Conservation (phyloP, 441 rosid genomes). For the Theobroma grandiflorum region DNA sequence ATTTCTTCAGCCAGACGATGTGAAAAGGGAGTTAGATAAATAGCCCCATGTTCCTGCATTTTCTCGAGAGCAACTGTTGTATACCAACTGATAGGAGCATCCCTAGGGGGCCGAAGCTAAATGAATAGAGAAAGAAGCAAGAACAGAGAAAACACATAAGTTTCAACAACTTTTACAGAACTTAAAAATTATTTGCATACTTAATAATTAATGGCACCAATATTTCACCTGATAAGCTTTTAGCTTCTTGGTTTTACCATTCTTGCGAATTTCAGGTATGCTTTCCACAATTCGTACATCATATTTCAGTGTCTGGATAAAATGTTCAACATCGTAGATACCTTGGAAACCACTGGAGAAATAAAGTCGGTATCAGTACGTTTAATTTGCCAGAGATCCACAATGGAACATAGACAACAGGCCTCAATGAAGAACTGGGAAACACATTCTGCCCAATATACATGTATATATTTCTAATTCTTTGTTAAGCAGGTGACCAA, state of each 20-base stretch:
- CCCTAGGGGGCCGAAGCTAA: conserved; percentile 91
- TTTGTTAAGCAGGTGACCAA: conserved; percentile 3
- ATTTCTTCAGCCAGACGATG: conserved; percentile 98
- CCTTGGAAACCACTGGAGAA: conserved; percentile 88
- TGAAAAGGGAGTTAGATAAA: conserved; percentile 95
- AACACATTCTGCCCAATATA: not conserved
- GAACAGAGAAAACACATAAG: conserved; percentile 18
- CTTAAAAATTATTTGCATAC: not conserved
- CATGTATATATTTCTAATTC: conserved; percentile 13
- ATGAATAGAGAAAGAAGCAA: conserved; percentile 22
- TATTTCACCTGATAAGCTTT: conserved; percentile 80
- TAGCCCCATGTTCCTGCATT: conserved; percentile 95
- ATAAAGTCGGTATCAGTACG: conserved; percentile 28
- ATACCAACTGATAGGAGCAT: conserved; percentile 94
- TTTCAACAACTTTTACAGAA: conserved; percentile 18
- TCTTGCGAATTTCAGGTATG: conserved; percentile 84
- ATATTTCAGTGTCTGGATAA: conserved; percentile 76
- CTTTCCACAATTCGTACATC: conserved; percentile 90
- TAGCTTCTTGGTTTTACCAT: conserved; percentile 88
- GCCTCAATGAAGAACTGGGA: not conserved
- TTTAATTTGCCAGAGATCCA: conserved; percentile 14
- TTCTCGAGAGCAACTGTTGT: conserved; percentile 76
- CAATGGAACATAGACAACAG: not conserved
- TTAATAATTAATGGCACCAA: not conserved
- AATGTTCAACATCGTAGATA: conserved; percentile 93